These are phyloP conservation scores for Globisporangium uncinulatum DNA, from an alignment of 352 stramenopile species.

Conservation along the genomic window DNA sequence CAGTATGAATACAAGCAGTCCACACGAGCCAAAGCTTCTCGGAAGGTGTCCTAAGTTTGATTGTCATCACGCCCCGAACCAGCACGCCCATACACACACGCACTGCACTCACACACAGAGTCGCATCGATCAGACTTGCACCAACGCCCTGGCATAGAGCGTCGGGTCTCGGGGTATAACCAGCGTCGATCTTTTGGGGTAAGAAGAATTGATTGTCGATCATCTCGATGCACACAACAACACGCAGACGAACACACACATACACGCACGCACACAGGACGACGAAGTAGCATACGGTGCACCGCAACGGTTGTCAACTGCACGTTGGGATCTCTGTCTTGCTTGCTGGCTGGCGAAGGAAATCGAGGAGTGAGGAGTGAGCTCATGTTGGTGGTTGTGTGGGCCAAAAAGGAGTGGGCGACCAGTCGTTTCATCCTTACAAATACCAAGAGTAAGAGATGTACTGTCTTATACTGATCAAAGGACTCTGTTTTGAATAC, in stretches of 20 bases:
- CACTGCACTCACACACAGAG: conserved; percentile 16
- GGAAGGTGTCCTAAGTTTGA: conserved; percentile 81
- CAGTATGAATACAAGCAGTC: conserved; percentile 85
- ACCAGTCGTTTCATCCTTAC: no score
- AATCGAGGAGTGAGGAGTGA: no score
- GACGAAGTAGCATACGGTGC: no score
- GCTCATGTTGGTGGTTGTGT: no score
- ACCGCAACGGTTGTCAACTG: no score
- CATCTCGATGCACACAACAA: conserved; percentile 44
- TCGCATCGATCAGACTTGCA: conserved; percentile 63
- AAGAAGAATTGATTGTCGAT: conserved; percentile 71
- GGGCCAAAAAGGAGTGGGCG: no score
- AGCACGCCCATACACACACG: conserved; percentile 11
- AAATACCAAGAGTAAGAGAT: no score
- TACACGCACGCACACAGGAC: background rate
- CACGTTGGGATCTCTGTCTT: no score
- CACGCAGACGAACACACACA: background rate
- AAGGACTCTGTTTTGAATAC: no score
- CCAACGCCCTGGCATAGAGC: conserved; percentile 35
- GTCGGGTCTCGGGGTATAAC: conserved; percentile 62
- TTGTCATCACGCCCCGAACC: conserved; percentile 56
- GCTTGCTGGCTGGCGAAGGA: no score
- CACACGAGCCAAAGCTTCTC: conserved; percentile 71
- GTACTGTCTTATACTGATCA: no score
- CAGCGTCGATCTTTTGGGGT: conserved; percentile 76